These are phyloP conservation scores for Xylariales sp. DNA, from an alignment of 2,329 filamentous ascomycete species.

Conservation along the genomic window DNA sequence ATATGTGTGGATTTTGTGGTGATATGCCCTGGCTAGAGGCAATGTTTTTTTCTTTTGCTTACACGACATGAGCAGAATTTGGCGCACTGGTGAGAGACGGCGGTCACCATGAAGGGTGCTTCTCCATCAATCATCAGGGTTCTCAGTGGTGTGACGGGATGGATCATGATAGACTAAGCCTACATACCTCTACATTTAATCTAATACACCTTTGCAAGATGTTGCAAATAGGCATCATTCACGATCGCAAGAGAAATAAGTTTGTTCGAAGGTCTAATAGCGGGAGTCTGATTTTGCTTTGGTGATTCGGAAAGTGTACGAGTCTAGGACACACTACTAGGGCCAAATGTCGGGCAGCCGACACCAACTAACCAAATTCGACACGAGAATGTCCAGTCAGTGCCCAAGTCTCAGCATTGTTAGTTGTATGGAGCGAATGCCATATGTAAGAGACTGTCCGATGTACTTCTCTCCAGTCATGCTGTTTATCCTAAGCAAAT, in stretches of 20 bases:
- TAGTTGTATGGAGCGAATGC: background rate
- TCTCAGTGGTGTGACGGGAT: constrained; percentile 35
- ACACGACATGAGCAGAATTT: constrained; percentile 27
- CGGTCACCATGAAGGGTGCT: constrained; percentile 18
- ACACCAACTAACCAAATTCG: too few relatives aligned
- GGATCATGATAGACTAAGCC: constrained; percentile 47
- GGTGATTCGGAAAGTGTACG: background rate
- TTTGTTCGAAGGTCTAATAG: background rate
- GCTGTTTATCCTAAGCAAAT: constrained; percentile 7
- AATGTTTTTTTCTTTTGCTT: constrained; percentile 21
- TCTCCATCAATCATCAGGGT: constrained; percentile 27
- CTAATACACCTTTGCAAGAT: constrained; percentile 46
- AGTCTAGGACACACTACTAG: too few relatives aligned
- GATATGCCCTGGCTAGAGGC: constrained; percentile 19
- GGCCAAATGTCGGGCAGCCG: too few relatives aligned
- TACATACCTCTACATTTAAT: constrained; percentile 48
- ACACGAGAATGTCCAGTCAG: too few relatives aligned
- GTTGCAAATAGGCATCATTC: constrained; percentile 27
- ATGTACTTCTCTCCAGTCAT: constrained; percentile 4
- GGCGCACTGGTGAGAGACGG: constrained; percentile 16
- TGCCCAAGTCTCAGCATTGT: background rate
- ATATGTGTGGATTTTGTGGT: constrained; percentile 32
- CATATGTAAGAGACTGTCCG: background rate
- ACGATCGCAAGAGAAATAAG: background rate
- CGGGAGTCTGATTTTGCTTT: background rate